These are phyloP conservation scores for Nakazawaea wyomingensis DNA, from an alignment of 805 yeast species.

Conservation along the genomic window DNA sequence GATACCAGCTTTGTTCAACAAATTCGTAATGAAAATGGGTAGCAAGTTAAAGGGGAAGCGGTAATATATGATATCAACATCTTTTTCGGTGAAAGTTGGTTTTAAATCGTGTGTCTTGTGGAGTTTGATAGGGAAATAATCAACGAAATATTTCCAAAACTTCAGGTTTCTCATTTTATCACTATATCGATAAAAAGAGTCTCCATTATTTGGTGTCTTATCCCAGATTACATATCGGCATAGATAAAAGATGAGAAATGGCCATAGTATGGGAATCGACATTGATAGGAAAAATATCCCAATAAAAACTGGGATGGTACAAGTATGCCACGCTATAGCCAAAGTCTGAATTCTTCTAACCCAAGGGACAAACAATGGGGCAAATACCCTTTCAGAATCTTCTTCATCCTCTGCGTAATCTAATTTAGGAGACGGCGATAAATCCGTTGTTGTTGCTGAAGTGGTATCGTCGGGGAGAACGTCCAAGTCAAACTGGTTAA, in stretches of 20 bases:
- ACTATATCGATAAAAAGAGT: conserved; percentile 52
- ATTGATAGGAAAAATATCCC: conserved; percentile 51
- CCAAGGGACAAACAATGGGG: conserved; percentile 54
- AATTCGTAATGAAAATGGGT: conserved; percentile 9
- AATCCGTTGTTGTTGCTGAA: conserved; percentile 7
- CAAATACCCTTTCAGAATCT: conserved; percentile 36
- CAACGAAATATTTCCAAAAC: conserved; percentile 68
- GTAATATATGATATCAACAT: conserved; percentile 12
- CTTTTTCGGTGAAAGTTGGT: conserved; percentile 58
- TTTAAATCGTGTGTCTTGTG: conserved; percentile 63
- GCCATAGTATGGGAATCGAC: conserved; percentile 64
- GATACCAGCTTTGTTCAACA: conserved; percentile 1
- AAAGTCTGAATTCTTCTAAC: conserved; percentile 59
- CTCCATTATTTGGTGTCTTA: conserved; percentile 73
- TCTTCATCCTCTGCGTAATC: not conserved
- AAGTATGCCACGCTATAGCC: conserved; percentile 67
- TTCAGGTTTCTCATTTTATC: conserved; percentile 47
- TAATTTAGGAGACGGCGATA: conserved; percentile 8
- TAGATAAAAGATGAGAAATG: conserved; percentile 57
- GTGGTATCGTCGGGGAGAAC: conserved; percentile 8
- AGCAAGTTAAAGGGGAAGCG: conserved; percentile 12
- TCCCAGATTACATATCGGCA: conserved; percentile 51
- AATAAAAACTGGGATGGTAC: conserved; percentile 58
- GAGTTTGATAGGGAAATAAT: conserved; percentile 74
- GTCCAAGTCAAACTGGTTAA: not conserved